Base-by-base conservation (phyloP, 176 grass and related monocot species). In the Oryza australiensis region DNA sequence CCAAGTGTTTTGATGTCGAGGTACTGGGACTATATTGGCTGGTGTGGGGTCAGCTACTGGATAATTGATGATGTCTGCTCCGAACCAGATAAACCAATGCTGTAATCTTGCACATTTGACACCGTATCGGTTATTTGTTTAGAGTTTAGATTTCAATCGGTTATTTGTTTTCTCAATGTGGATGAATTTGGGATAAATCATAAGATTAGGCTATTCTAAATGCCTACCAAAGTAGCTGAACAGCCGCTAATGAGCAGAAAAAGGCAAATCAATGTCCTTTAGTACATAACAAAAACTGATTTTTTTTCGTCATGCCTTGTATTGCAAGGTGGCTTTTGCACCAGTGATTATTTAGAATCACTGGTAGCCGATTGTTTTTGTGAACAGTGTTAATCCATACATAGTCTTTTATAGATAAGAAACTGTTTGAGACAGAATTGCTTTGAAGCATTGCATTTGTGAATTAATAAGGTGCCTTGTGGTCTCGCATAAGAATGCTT, bases 391-490 rank as follows among this genome's bases (percentile, higher is more conserved):
- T n/a, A n/a, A n/a, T n/a, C n/a, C n/a, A n/a, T n/a, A n/a, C n/a
- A 35, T 42, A 83, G 33, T 65, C 49, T 64, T 51, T 55, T 71
- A 66, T 2, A 18, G 23, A 72, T 9, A 77, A 40, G 74, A 27
- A 72, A 59, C 75, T 70, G 12, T 70, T 1, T 64, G 30, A 11
- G 18, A 43, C 57, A 70, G 26, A 71, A 45, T 85, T 64, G 24
- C 65, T 85, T 64, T n/a, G n/a, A n/a, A n/a, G n/a, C n/a, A n/a
- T n/a, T n/a, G n/a, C n/a, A n/a, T n/a, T n/a, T 40, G 15, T 81
- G 57, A 81, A 51, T 38, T 46, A 77, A 77, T 72, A 26, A 77
- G 41, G 26, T 16, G 46, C 24, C 64, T 76, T 33, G 76, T 35
- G 29, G 43, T 43, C n/a, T 71, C 9, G 32, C 28, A 26, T 72